phyloP scores from a whole-genome alignment of 176 grass and related monocot species.

The Phragmites australis region DNA sequence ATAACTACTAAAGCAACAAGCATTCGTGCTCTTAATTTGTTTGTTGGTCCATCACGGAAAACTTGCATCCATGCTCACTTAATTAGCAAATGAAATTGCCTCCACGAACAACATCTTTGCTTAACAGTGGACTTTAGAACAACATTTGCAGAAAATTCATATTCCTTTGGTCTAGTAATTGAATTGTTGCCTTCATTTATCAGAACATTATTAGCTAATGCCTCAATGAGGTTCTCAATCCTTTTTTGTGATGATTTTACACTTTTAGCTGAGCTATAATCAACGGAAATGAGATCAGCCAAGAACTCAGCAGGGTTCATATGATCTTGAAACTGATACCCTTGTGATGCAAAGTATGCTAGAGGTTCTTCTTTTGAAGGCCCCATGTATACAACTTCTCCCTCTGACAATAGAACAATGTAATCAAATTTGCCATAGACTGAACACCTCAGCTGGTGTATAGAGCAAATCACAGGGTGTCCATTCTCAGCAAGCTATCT shows the following conservation, averaged over 20 bases:
- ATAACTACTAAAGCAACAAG: too few species aligned
- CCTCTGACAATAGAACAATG: constrained; percentile 82
- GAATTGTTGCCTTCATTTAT: constrained; percentile 43
- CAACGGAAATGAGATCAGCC: constrained; percentile 76
- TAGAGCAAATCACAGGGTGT: constrained; percentile 93
- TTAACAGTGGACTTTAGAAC: constrained; percentile 42
- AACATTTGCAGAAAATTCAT: constrained; percentile 38
- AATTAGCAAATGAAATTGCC: too few species aligned
- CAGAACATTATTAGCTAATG: constrained; percentile 48
- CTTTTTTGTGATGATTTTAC: constrained; percentile 61
- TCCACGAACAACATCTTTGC: too few species aligned
- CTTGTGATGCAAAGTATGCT: constrained; percentile 71
- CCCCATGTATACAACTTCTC: constrained; percentile 79
- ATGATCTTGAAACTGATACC: constrained; percentile 84
- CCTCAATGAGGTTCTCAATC: constrained; percentile 71
- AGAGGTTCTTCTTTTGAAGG: constrained; percentile 87
- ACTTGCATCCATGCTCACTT: too few species aligned
- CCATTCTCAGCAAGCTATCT: constrained; percentile 87
- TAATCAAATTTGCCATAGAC: constrained; percentile 99
- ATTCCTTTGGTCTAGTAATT: constrained; percentile 19
- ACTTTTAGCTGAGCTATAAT: constrained; percentile 73
- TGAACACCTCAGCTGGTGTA: constrained; percentile 93
- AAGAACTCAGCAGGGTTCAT: constrained; percentile 80
- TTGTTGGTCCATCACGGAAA: too few species aligned
- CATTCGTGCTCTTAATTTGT: too few species aligned